Base-by-base conservation (phyloP, 75 land plant species). In the Cupressus sempervirens region DNA sequence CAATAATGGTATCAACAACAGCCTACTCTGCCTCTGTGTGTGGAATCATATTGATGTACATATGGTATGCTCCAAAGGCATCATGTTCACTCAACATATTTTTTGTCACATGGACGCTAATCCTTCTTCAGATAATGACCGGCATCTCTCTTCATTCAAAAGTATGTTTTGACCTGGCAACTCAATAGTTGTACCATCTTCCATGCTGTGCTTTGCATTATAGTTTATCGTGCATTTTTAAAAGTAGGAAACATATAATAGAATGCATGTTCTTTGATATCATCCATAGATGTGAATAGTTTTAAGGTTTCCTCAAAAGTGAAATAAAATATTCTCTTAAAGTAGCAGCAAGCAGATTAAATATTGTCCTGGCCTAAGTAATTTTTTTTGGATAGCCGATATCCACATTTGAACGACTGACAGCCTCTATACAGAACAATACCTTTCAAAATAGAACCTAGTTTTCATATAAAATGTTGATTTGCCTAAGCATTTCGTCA, bases 51-150 rank as follows among this genome's bases (percentile, higher is more conserved):
- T 41, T 93, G 88, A 98, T 98, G 98, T 98, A 93, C 89, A 85
- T 94, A 46, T 93, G 94, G 93, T 98, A 96, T 82, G 93, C 88
- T 52, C 93, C 99, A 74, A 85, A 89, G 14, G 84, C 89, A 40
- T 86, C 99, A 10, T 98, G 99, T 84, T 86, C 88, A 48, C 90
- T 94, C 38, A 98, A 98, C 84, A 96, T 98, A 82, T 91, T 96
- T 84, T 96, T 96, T 85, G 93, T 98, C 83, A 93, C 97, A 11
- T 92, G 92, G 92, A 94, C 99, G 6, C 81, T 93, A 43, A 87
- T 93, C 35, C 91, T 96, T 23, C 85, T 98, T 40, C 87, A 90
- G 62, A 88, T 91, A 48, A 95, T 96, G 93, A 96, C 93, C 4
- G 86, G 87, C 73, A 89, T 98, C 84, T 98, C 98, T 29, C 85